Base-by-base conservation (phyloP, 1,284 basidiomycete genomes). In the Cryptococcus sp. region DNA sequence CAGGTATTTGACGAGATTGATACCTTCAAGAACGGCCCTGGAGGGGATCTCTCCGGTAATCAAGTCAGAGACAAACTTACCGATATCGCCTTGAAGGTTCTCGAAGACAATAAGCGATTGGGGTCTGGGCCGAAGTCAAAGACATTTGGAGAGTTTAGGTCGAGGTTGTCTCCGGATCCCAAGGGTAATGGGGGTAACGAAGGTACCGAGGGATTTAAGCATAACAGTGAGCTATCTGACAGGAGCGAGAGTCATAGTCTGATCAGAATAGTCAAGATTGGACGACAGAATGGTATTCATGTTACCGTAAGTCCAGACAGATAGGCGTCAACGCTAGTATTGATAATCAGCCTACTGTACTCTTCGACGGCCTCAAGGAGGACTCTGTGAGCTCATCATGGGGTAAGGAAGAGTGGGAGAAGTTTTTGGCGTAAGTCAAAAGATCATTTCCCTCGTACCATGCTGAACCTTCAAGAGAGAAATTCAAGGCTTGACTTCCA, bases 281-380 rank as follows among this genome's bases (percentile, higher is more conserved):
- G 88, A 5, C 80, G 92, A 57, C 92, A 96, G 78, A 96, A 96
- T 61, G 80, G 88, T 4, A 84, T 96, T 48, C 92, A 96, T 63
- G 89, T 94, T 47, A 93, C 91, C 1, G 70, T 72, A 19, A 53
- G 70, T 59, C 2, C 3, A 22, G 24, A 18, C 16, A 2, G n/a
- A 16, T 34, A 10, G 14, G 13, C 37, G 18, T 24, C 28, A 13
- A 28, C 34, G 32, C 25, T 19, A n/a, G 28, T 31, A 32, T 16
- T 11, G 31, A 31, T 31, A 13, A 9, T 49, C 7, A 73, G 28
- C 91, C 92, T 2, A 91, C 91, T 9, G 86, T 83, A 0, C 76
- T 91, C 2, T 89, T 86, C 83, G 86, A 92, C 66, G 93, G 93
- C 7, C 77, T 98, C 31, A 73, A 91, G 52, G 87, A 84, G 19